Conservation (phyloP, 1,284 basidiomycete genomes). For the Coniferiporia weirii region DNA sequence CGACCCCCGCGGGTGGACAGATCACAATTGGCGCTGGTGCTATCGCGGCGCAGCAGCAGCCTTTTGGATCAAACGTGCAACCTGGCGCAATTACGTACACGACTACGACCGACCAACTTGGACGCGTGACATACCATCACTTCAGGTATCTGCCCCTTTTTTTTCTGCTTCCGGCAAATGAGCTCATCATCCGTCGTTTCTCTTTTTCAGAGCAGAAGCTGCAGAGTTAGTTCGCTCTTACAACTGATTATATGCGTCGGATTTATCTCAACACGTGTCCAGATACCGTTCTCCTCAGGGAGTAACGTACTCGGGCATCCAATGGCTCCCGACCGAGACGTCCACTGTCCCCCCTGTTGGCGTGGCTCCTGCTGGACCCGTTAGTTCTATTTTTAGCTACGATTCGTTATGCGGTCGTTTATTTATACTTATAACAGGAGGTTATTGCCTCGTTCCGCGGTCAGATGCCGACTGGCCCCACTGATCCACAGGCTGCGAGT, state of each 20-base stretch:
- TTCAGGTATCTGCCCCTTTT: constrained; percentile 12
- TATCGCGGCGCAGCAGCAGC: constrained; percentile 4
- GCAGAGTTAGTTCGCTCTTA: constrained; percentile 7
- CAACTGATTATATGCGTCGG: background rate
- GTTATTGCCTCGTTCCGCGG: constrained; percentile 19
- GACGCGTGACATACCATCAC: constrained; percentile 18
- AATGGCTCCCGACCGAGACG: constrained; percentile 70
- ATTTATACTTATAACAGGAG: constrained; percentile 9
- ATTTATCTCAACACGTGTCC: constrained; percentile 18
- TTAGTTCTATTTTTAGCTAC: background rate
- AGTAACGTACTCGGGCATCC: constrained; percentile 55
- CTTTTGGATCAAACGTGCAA: constrained; percentile 12
- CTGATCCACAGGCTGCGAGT: background rate
- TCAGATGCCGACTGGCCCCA: constrained; percentile 11
- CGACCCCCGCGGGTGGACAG: constrained; percentile 2
- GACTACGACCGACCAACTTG: constrained; percentile 15
- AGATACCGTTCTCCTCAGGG: constrained; percentile 70
- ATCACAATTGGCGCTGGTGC: constrained; percentile 7
- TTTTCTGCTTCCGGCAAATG: background rate
- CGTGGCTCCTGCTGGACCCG: constrained; percentile 15
- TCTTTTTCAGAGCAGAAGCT: constrained; percentile 10
- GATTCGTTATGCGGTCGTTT: background rate
- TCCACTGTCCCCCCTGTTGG: constrained; percentile 12
- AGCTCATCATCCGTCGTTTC: background rate
- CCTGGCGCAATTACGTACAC: constrained; percentile 18